Conservation (phyloP, 805 yeast species). For the Torulaspora gathmanii region DNA sequence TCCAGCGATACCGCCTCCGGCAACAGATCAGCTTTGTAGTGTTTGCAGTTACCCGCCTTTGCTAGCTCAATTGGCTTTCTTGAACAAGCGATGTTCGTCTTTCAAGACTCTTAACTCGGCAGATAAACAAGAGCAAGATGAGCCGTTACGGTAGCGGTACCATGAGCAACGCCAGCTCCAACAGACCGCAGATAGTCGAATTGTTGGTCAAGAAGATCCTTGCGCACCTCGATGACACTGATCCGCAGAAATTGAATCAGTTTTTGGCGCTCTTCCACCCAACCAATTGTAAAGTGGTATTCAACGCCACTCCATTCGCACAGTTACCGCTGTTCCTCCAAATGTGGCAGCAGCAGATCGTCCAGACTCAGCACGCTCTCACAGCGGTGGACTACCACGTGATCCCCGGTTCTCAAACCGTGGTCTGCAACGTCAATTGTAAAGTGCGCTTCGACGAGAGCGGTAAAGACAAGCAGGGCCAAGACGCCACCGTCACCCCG, state of each 20-base stretch:
- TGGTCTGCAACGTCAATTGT: conserved; percentile 47
- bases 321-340: conserved; percentile 31
- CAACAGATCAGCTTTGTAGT: too few relatives aligned
- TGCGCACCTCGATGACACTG: conserved; percentile 35
- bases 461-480: conserved; percentile 63
- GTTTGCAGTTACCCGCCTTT: background rate
- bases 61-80: background rate
- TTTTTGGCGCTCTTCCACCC: conserved; percentile 29
- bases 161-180: conserved; percentile 13
- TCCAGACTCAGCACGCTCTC: conserved; percentile 53
- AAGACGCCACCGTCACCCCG: conserved; percentile 47
- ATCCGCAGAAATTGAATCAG: conserved; percentile 29
- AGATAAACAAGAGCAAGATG: conserved; percentile 2
- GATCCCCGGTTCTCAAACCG: conserved; percentile 58
- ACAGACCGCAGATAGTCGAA: conserved; percentile 31
- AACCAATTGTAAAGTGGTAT: conserved; percentile 27
- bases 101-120: background rate
- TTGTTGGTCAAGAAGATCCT: conserved; percentile 33
- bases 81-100: background rate
- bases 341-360: conserved; percentile 34
- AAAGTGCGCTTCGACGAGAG: conserved; percentile 74
- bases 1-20: too few relatives aligned
- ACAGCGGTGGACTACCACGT: conserved; percentile 64
- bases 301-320: conserved; percentile 32
- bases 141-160: conserved; percentile 11